These are phyloP conservation scores for Fennellomyces sp. DNA, from an alignment of 371 early-diverging fungal genomes.

Conservation along the genomic window DNA sequence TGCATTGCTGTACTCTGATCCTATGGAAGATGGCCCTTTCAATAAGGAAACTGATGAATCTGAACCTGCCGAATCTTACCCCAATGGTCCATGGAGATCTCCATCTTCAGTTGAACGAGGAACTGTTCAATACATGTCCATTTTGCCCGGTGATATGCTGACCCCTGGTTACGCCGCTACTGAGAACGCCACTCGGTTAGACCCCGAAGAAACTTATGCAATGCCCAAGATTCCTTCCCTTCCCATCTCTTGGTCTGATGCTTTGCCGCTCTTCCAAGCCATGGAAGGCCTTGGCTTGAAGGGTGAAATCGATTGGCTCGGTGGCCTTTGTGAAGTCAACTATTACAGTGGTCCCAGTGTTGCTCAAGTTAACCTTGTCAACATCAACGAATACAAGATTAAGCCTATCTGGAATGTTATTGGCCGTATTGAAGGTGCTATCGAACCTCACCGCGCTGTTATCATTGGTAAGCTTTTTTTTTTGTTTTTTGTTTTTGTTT, in stretches of 20 bases:
- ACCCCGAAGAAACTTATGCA: slow-evolving; percentile 41
- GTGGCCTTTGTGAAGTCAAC: slow-evolving; percentile 47
- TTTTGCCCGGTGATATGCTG: slow-evolving; percentile 63
- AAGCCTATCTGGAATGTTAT: slow-evolving; percentile 69
- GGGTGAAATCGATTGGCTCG: slow-evolving; percentile 37
- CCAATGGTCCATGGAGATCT: slow-evolving; percentile 67
- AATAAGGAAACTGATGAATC: slow-evolving; percentile 23
- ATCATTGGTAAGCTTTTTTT: slow-evolving; percentile 46
- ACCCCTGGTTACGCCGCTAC: slow-evolving; percentile 64
- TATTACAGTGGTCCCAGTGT: slow-evolving; percentile 61
- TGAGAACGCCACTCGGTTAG: slow-evolving; percentile 54
- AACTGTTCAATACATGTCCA: slow-evolving; percentile 51
- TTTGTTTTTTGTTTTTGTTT: neutral
- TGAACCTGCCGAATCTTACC: slow-evolving; percentile 48
- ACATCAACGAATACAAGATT: slow-evolving; percentile 51
- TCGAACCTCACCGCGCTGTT: slow-evolving; percentile 57
- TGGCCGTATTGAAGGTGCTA: slow-evolving; percentile 56
- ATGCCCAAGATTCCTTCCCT: slow-evolving; percentile 65
- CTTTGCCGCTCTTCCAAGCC: slow-evolving; percentile 53
- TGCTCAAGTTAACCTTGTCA: slow-evolving; percentile 54
- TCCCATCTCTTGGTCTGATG: slow-evolving; percentile 70
- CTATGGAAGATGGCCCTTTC: slow-evolving; percentile 21
- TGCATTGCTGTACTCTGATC: slow-evolving; percentile 50
- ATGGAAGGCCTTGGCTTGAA: slow-evolving; percentile 47
- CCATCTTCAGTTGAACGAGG: slow-evolving; percentile 59